phyloP scores from a whole-genome alignment of 2,329 filamentous ascomycete genomes.

The Catunica adiposa region DNA sequence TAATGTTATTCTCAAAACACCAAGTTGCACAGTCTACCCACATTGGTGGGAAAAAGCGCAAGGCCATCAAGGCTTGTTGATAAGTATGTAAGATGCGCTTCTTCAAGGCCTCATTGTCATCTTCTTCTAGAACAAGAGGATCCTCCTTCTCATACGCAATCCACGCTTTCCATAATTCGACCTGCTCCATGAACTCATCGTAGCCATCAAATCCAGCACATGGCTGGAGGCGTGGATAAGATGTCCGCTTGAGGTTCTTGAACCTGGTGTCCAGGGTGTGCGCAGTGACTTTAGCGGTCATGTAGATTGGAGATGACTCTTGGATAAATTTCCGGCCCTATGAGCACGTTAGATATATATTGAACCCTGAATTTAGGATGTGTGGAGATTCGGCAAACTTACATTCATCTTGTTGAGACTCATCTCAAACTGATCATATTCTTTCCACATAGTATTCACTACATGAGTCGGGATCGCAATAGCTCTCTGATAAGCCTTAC shows the following conservation, averaged over 20 bases:
- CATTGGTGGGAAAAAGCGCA: constrained; percentile 88
- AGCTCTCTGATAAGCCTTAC: constrained; percentile 83
- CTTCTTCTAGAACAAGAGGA: constrained; percentile 66
- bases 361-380: no score
- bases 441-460: constrained; percentile 80
- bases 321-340: constrained; percentile 88
- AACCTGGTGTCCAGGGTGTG: constrained; percentile 84
- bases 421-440: constrained; percentile 95
- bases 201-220: constrained; percentile 75
- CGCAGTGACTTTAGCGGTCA: constrained; percentile 85
- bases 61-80: constrained; percentile 80
- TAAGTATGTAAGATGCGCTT: constrained; percentile 77
- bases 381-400: constrained; percentile 21
- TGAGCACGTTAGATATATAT: neutral
- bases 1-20: constrained; percentile 63
- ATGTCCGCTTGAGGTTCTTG: constrained; percentile 56
- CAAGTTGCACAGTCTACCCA: constrained; percentile 94
- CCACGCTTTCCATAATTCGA: constrained; percentile 85
- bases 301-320: constrained; percentile 81
- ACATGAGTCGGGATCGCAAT: constrained; percentile 73
- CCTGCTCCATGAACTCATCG: constrained; percentile 66
- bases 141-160: constrained; percentile 91
- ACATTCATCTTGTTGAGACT: constrained; percentile 82
- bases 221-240: constrained; percentile 66
- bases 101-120: constrained; percentile 60